These are phyloP conservation scores for Glarea lozoyensis DNA, from an alignment of 495 filamentous ascomycete species.

Conservation along the genomic window DNA sequence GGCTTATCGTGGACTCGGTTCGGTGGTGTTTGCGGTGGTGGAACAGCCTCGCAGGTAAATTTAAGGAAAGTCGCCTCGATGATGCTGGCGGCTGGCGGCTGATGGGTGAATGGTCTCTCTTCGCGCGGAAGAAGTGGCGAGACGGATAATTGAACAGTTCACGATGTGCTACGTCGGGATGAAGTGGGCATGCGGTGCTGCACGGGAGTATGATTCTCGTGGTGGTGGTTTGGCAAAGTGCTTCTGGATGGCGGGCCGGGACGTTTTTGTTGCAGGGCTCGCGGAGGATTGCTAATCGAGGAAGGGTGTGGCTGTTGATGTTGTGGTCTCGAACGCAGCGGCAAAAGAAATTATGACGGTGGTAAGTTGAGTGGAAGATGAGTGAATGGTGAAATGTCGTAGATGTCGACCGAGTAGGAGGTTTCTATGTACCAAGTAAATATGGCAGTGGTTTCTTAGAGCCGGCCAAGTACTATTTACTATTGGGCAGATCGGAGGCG, in stretches of 20 bases:
- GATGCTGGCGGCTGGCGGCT: constrained; percentile 4
- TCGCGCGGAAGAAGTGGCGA: constrained; percentile 4
- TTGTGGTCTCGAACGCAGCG: too few species aligned
- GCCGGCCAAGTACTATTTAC: too few species aligned
- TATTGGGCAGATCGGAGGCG: too few species aligned
- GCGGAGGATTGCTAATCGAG: constrained; percentile 12
- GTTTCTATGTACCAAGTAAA: too few species aligned
- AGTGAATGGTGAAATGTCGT: not conserved
- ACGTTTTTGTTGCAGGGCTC: constrained; percentile 5
- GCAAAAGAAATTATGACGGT: too few species aligned
- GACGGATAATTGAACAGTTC: constrained; percentile 1
- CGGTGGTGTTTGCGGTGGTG: constrained; percentile 7
- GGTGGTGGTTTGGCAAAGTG: too few species aligned
- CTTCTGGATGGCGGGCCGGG: constrained; percentile 11
- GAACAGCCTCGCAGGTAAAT: not conserved
- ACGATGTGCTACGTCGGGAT: constrained; percentile 7
- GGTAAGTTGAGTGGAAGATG: not conserved
- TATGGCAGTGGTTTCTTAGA: too few species aligned
- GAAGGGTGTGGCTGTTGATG: constrained; percentile 1
- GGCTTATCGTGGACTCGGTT: constrained; percentile 6
- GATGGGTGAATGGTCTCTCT: too few species aligned
- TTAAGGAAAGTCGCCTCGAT: constrained; percentile 1
- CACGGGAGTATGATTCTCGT: too few species aligned
- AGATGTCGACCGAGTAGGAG: not conserved
- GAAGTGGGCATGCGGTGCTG: too few species aligned